Evolutionary conservation across 495 filamentous ascomycete species (phyloP).

Genomic region (Parmelia sp.): DNA sequence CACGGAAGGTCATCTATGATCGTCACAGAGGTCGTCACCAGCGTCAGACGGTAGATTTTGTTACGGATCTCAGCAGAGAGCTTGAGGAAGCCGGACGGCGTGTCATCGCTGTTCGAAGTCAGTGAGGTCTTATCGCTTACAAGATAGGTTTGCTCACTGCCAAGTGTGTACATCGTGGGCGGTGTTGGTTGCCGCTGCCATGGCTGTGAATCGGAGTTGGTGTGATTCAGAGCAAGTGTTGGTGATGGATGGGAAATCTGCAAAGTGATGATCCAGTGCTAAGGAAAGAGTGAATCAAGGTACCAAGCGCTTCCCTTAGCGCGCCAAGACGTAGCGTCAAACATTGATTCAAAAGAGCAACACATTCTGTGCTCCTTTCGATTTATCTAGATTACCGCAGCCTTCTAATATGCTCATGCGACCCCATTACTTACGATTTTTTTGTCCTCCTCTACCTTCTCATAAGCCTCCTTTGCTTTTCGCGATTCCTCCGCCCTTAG

Average conservation of each 20-base stretch:
- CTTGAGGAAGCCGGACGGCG: neutral
- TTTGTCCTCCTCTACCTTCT: slow-evolving; percentile 48
- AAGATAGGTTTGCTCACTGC: neutral
- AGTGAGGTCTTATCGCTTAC: neutral
- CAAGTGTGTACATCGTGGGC: neutral
- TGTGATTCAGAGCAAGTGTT: neutral
- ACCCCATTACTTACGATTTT: slow-evolving; percentile 23
- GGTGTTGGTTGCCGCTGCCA: neutral
- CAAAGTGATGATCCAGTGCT: neutral
- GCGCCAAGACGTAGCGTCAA: neutral
- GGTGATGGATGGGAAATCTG: neutral
- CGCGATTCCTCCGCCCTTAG: slow-evolving; percentile 65
- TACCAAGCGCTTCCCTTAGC: neutral
- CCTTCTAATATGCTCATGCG: slow-evolving; percentile 8
- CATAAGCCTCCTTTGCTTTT: slow-evolving; percentile 53
- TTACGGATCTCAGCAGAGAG: neutral
- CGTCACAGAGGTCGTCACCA: neutral
- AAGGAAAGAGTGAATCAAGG: neutral
- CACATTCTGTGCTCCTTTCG: no score
- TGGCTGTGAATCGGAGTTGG: neutral
- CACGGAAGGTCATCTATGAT: no score
- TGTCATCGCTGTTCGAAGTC: neutral
- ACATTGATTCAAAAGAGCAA: neutral
- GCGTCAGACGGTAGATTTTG: neutral
- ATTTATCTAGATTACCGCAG: slow-evolving; percentile 1